Conservation (phyloP, 192 early-diverging fungal genomes). For the Coemansia furcata region DNA sequence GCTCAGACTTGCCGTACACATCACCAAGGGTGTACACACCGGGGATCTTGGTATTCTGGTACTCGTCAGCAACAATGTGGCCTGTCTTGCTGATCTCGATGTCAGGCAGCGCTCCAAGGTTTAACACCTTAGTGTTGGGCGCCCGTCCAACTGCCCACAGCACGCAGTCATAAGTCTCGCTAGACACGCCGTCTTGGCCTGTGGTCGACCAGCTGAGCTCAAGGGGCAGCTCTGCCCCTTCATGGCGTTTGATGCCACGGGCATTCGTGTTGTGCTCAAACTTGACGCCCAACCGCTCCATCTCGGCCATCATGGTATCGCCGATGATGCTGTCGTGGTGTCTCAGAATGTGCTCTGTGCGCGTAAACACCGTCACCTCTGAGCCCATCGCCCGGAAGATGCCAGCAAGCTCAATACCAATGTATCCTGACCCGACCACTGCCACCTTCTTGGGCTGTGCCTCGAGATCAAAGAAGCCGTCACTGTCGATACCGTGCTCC, state of each 20-base stretch:
- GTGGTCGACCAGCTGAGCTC: conserved; percentile 45
- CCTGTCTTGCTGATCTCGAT: conserved; percentile 67
- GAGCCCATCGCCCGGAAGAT: conserved; percentile 89
- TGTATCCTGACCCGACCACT: conserved; percentile 90
- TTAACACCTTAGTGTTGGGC: conserved; percentile 72
- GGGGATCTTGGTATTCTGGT: conserved; percentile 71
- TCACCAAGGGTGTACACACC: conserved; percentile 92
- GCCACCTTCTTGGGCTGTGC: conserved; percentile 88
- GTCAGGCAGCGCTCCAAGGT: conserved; percentile 60
- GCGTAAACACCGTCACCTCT: conserved; percentile 80
- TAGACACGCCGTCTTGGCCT: conserved; percentile 14
- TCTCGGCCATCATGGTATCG: conserved; percentile 73
- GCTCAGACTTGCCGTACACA: conserved; percentile 84
- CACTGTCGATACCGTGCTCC: conserved; percentile 84
- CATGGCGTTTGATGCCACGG: conserved; percentile 59
- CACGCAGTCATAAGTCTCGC: conserved; percentile 74
- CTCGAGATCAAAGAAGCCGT: conserved; percentile 95
- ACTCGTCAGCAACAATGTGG: conserved; percentile 81
- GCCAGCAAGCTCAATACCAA: conserved; percentile 94
- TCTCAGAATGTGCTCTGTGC: conserved; percentile 81
- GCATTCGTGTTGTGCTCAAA: conserved; percentile 69
- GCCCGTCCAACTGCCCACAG: conserved; percentile 90
- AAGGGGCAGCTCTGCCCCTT: conserved; percentile 55
- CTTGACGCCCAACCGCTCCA: conserved; percentile 75
- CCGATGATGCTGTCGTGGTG: conserved; percentile 82